A percentile compares a stretch with the other conserved stretches of the same genome.
These are phyloP conservation scores for Pichia phayaonensis DNA, from an alignment of 805 yeast genomes.

Conservation along the genomic window DNA sequence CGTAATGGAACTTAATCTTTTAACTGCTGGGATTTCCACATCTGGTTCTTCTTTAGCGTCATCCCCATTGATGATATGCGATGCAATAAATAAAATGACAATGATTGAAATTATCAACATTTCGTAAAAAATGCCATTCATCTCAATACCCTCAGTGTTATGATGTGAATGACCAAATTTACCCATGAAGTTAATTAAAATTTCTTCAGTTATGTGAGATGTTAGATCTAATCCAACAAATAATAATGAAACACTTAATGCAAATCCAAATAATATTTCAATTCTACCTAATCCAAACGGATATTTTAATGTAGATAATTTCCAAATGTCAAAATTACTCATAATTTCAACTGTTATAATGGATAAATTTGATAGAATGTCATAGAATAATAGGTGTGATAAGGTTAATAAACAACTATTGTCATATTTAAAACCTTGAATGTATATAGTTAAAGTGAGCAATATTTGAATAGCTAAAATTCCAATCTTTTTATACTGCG, in stretches of 20 bases:
- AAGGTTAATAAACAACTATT: slow-evolving; percentile 63
- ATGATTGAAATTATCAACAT: slow-evolving; percentile 20
- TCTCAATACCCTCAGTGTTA: slow-evolving; percentile 12
- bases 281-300: slow-evolving; percentile 94
- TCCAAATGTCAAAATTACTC: slow-evolving; percentile 93
- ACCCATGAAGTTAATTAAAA: slow-evolving; percentile 36
- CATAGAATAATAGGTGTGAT: slow-evolving; percentile 83
- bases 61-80: slow-evolving; percentile 19
- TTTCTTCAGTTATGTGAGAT: slow-evolving; percentile 81
- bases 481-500: slow-evolving; percentile 49
- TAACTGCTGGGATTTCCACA: slow-evolving; percentile 7
- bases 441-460: slow-evolving; percentile 48
- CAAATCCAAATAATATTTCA: slow-evolving; percentile 84
- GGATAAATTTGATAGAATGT: slow-evolving; percentile 67
- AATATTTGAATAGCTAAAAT: slow-evolving; percentile 56
- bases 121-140: slow-evolving; percentile 27
- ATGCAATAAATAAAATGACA: slow-evolving; percentile 28
- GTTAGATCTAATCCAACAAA: slow-evolving; percentile 88
- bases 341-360: slow-evolving; percentile 68
- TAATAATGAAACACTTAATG: slow-evolving; percentile 71
- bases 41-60: background rate
- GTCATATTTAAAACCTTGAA: slow-evolving; percentile 49
- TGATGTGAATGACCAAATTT: slow-evolving; percentile 16
- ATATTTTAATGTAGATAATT: slow-evolving; percentile 64
- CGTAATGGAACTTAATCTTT: slow-evolving; percentile 23